These are phyloP conservation scores for Barnettozyma pratensis DNA, from an alignment of 805 yeast species.

Conservation along the genomic window DNA sequence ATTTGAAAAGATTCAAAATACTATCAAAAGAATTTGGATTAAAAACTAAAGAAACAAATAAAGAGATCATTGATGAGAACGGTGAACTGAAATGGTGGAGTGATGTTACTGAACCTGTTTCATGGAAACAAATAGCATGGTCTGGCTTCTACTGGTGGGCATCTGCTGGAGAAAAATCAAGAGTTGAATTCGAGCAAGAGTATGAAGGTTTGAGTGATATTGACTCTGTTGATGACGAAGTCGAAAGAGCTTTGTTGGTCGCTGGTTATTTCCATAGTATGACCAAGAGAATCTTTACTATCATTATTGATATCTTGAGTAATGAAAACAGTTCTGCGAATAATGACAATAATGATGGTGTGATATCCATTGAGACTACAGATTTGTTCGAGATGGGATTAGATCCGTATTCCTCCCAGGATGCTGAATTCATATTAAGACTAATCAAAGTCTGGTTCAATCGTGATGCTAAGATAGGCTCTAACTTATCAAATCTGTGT, in stretches of 20 bases:
- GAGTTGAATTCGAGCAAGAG: constrained; percentile 34
- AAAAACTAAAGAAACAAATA: background rate
- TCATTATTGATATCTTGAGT: constrained; percentile 33
- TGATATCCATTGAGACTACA: constrained; percentile 14
- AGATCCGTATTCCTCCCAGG: constrained; percentile 46
- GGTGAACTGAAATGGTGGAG: constrained; percentile 37
- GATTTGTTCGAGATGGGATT: constrained; percentile 55
- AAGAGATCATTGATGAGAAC: constrained; percentile 8
- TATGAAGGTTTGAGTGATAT: constrained; percentile 30
- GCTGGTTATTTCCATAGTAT: constrained; percentile 50
- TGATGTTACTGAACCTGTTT: constrained; percentile 39
- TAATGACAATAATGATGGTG: constrained; percentile 9
- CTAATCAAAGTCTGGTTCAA: constrained; percentile 46
- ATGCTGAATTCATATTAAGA: constrained; percentile 38
- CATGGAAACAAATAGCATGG: constrained; percentile 59
- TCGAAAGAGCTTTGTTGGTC: constrained; percentile 25
- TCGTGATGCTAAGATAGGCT: constrained; percentile 35
- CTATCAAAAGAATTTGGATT: constrained; percentile 21
- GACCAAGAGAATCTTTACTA: constrained; percentile 38
- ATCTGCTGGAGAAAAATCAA: constrained; percentile 62
- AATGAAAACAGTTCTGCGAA: constrained; percentile 22
- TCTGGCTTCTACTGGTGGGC: constrained; percentile 85
- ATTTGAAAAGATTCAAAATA: constrained; percentile 30
- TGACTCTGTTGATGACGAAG: constrained; percentile 15
- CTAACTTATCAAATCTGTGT: constrained; percentile 29